Percentiles rank a stretch among this genome's conserved stretches.
phyloP scores from a whole-genome alignment of 441 rosid species.

The Gossypium aridum region DNA sequence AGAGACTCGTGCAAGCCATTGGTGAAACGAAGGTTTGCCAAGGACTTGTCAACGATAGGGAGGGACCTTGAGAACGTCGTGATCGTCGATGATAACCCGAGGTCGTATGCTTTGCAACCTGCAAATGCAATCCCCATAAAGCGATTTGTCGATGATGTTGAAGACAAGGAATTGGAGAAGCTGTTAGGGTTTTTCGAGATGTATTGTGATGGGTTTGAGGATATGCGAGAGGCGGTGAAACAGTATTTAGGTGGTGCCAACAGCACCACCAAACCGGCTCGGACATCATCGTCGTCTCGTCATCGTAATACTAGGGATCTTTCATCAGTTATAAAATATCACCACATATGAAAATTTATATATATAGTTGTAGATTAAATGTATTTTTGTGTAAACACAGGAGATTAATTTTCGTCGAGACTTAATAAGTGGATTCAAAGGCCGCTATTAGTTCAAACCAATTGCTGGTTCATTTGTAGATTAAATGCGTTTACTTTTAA shows the following conservation, averaged over 20 bases:
- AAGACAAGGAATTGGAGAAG: conserved; percentile 48
- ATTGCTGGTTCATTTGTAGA: not conserved
- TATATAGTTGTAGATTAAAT: too few relatives aligned
- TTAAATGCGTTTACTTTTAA: not conserved
- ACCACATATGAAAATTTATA: not conserved
- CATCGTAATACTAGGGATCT: not conserved
- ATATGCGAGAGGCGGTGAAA: conserved; percentile 73
- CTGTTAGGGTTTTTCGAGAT: conserved; percentile 41
- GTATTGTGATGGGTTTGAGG: conserved; percentile 44
- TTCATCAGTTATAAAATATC: not conserved
- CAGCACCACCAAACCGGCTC: not conserved
- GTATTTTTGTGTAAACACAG: too few relatives aligned
- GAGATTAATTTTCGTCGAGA: too few relatives aligned
- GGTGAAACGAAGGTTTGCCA: conserved; percentile 47
- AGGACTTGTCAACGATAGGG: conserved; percentile 55
- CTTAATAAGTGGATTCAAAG: too few relatives aligned
- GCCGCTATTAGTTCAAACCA: not conserved
- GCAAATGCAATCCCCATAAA: conserved; percentile 66
- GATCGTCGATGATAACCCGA: conserved; percentile 83
- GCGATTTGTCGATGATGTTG: conserved; percentile 48
- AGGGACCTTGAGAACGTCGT: conserved; percentile 56
- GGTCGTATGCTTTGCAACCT: conserved; percentile 60
- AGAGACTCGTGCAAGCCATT: conserved; percentile 55
- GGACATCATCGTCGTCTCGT: not conserved
- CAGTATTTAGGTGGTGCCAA: conserved; percentile 17